Evolutionary conservation across 805 yeast genomes (phyloP), one percentile per base, ranked within the genome.

Genomic region (Priceomyces carsonii): DNA sequence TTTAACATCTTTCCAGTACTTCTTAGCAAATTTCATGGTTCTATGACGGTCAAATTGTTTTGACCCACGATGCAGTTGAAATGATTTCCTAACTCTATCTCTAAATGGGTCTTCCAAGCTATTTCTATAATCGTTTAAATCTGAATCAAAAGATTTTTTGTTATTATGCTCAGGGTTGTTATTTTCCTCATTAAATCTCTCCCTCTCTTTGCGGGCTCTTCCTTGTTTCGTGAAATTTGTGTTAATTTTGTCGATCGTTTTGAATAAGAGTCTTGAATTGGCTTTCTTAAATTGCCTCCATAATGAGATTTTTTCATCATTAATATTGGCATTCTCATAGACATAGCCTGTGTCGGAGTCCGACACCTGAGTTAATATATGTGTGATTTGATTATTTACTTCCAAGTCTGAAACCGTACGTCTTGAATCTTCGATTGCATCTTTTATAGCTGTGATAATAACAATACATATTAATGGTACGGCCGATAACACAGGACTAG

Each of bases 401-500:
- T 85, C 88, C 55, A 82, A 60, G 60, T 85, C 95, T 26, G 80
- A 62, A 2, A 73, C 66, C 0, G 88, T 80, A 61, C 95, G 73
- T 57, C 88, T 69, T 7, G 86, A 83, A 57, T 85, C 95, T 59
- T 85, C 95, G 28, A 85, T 62, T 1, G 87, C 93, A 61, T 85
- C 95, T 49, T 83, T 83, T 39, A 82, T 66, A 0, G 88, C 90
- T 1, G 95, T 85, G 29, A 85, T 72, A 7, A 68, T 56, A 17
- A 85, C 86, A 61, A 85, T 85, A 28, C 82, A 91, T 57, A 85
- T 80, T 55, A 85, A 71, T 2, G 95, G 95, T 19, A 83, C 91
- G 5, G 85, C 80, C 7, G 85, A 73, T 32, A 85, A 54, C 1
- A 79, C 86, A 1, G 95, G 95, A 39, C 73, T 77, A 3, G 89